Base-by-base conservation (phyloP, 768 basidiomycete genomes). In the Serendipita vermifera region DNA sequence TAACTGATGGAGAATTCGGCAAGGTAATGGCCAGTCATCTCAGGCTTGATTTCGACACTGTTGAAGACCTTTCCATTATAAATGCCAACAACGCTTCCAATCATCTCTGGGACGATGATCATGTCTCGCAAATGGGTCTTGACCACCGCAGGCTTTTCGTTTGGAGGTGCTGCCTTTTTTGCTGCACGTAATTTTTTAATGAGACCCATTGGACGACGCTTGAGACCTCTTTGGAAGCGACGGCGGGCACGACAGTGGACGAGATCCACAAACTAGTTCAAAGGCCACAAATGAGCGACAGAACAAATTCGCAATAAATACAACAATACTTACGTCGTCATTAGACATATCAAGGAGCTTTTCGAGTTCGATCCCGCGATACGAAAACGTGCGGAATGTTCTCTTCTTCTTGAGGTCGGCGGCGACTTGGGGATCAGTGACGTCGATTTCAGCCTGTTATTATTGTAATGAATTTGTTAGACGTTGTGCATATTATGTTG, bases 71-170 rank as follows among this genome's bases (percentile, higher is more conserved):
- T 94, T 68, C 91, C 91, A 68, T 92, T 94, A 83, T 99, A 98
- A 69, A 98, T 94, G 60, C 96, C 96, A 61, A 97, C 83, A 62
- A 98, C 89, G 66, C 82, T 85, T 60, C 96, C 96, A 72, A 99
- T 97, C 96, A 99, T 98, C 78, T 99, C 96, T 51, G 96, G 96
- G 59, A 99, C 96, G 72, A 99, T 85, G 72, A 98, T 94, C 96
- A 99, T 98, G 75, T 98, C 85, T 66, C 96, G 90, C 64, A 99
- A 78, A 73, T 99, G 96, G 57, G 96, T 99, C 81, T 98, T 99
- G 67, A 99, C 94, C 64, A 92, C 87, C 54, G 90, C 79, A 58
- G 96, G 96, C 79, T 99, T 98, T 76, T 98, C 93, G 74, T 97
- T 96, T 63, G 94, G 88, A 57, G 82, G 87, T n/a, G 92, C 91